These are phyloP conservation scores for Serendipita sp. DNA, from an alignment of 768 basidiomycete genomes.

Conservation along the genomic window DNA sequence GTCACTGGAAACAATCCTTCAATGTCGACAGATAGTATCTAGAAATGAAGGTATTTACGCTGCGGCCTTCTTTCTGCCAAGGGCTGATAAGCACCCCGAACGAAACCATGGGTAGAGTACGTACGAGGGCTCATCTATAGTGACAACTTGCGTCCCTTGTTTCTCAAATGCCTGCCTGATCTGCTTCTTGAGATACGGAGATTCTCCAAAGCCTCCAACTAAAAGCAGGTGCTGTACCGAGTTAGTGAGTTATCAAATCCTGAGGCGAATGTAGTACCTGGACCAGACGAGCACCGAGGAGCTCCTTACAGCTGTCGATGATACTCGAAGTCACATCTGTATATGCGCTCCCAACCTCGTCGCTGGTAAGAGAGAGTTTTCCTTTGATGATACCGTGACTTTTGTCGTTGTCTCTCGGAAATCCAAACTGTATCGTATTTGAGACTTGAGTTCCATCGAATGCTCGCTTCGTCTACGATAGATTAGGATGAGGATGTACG, in stretches of 20 bases:
- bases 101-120: background rate
- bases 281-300: background rate
- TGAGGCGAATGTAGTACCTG: background rate
- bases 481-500: background rate
- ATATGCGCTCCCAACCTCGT: background rate
- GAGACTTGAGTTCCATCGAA: conserved; percentile 1
- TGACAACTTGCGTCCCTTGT: background rate
- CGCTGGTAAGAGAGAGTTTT: background rate
- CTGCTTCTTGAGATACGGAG: background rate
- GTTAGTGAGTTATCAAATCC: background rate
- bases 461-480: conserved; percentile 7
- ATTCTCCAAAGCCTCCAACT: background rate
- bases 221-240: background rate
- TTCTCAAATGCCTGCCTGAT: background rate
- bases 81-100: background rate
- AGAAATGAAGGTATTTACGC: background rate
- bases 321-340: background rate
- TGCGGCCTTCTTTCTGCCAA: background rate
- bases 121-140: no score
- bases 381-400: background rate
- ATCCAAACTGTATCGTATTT: background rate
- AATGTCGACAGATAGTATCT: background rate
- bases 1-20: background rate
- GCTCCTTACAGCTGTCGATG: background rate
- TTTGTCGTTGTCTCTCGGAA: conserved; percentile 5